phyloP scores from a whole-genome alignment of 2,329 filamentous ascomycete genomes.

The Fusarium hainanense region DNA sequence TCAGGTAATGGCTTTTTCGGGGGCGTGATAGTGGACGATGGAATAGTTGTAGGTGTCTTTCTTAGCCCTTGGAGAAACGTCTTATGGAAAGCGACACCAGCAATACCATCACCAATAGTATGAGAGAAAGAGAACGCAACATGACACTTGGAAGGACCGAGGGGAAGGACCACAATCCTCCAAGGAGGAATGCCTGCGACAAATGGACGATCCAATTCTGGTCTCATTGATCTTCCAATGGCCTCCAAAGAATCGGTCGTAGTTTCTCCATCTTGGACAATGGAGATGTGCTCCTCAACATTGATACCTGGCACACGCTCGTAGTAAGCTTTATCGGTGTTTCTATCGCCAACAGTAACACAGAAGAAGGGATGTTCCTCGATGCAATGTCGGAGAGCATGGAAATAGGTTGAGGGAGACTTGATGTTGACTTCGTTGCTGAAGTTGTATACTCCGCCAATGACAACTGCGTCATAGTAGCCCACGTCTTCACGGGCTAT shows the following conservation, averaged over 20 bases:
- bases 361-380: slow-evolving; percentile 37
- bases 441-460: slow-evolving; percentile 39
- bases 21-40: slow-evolving; percentile 2
- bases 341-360: slow-evolving; percentile 30
- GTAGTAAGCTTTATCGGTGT: slow-evolving; percentile 40
- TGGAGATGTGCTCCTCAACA: slow-evolving; percentile 33
- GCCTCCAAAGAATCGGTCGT: background rate
- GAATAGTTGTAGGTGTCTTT: background rate
- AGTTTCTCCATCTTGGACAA: background rate
- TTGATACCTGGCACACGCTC: slow-evolving; percentile 32
- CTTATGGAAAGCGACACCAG: slow-evolving; percentile 40
- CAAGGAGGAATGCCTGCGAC: slow-evolving; percentile 33
- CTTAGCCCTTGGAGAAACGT: slow-evolving; percentile 31
- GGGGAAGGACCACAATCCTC: slow-evolving; percentile 37
- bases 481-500: slow-evolving; percentile 39
- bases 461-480: slow-evolving; percentile 39
- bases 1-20: slow-evolving; percentile 13
- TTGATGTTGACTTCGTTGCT: background rate
- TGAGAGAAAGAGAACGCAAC: slow-evolving; percentile 41
- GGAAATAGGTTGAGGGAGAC: slow-evolving; percentile 23
- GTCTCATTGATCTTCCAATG: slow-evolving; percentile 22
- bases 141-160: slow-evolving; percentile 24
- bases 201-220: slow-evolving; percentile 34
- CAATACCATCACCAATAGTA: slow-evolving; percentile 39
- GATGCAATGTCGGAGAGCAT: slow-evolving; percentile 33